Base-by-base conservation (phyloP, 2,329 filamentous ascomycete species). In the Herpotrichia juniperi region DNA sequence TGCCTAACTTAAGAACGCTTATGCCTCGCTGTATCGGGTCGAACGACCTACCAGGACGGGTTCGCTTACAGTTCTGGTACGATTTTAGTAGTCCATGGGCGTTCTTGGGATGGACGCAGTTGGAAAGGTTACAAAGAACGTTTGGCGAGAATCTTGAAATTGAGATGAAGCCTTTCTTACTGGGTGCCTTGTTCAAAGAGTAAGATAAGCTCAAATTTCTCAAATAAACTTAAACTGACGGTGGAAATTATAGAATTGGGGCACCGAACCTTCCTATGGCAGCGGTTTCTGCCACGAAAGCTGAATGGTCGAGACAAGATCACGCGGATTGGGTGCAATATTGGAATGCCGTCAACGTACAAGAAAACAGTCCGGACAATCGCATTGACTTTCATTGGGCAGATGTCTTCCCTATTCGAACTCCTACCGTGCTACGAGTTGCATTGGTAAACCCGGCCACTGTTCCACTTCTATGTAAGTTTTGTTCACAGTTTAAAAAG, bases 11-110 rank as follows among this genome's bases (percentile, higher is more conserved):
- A 16, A 59, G 54, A 8, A 58, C 46, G 17, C 32, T 72, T 2
- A 54, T 72, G 49, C 68, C 68, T 2, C 58, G 66, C 2, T 64
- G 60, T 35, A 44, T 61, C 1, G 31, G 55, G 3, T 30, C 43
- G 17, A 60, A 56, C 21, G 46, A 37, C 17, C 22, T 57, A 5
- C 48, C 24, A 2, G 44, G 30, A 8, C 57, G 42, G 39, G 53
- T 61, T 1, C 63, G 51, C 28, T 9, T 73, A 1, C 64, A 72
- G 25, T 72, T 72, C 26, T 72, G 68, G 69, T 72, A 61, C 44
- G 69, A 72, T 19, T 73, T 72, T 46, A 68, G 64, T 40, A 65
- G 59, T 31, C 69, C 69, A 0, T 72, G 70, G 70, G 68, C 68
- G 0, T 72, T 70, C 42, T 42, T 73, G 1, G 70, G 67, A 8